Evolutionary conservation across 345 rosid species (phyloP).

Genomic region (Eucalyptus polyanthemos): DNA sequence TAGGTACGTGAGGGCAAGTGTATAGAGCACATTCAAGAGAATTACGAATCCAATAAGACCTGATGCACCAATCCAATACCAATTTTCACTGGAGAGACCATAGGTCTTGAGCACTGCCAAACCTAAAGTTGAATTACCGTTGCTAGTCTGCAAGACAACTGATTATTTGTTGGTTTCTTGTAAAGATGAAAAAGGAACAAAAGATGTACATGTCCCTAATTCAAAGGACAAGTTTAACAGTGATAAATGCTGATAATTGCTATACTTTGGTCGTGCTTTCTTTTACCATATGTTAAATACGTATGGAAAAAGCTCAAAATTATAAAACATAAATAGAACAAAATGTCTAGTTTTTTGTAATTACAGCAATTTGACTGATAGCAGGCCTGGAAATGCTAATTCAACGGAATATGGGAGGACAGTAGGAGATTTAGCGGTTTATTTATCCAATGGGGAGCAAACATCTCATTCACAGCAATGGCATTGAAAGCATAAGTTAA

Average conservation of each 20-base stretch:
- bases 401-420: neutral
- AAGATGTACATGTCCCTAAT: neutral
- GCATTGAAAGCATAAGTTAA: conserved; percentile 61
- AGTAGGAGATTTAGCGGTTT: conserved; percentile 5
- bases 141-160: neutral
- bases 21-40: conserved; percentile 66
- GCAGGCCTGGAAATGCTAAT: neutral
- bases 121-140: conserved; percentile 34
- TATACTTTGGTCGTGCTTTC: neutral
- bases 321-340: neutral
- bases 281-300: neutral
- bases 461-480: conserved; percentile 57
- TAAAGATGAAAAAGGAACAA: neutral
- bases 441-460: conserved; percentile 69
- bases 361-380: neutral
- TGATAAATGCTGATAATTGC: neutral
- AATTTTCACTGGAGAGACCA: conserved; percentile 32
- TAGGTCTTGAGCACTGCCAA: conserved; percentile 25
- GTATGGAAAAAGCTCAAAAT: neutral
- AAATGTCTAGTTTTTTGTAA: neutral
- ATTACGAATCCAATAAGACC: conserved; percentile 44
- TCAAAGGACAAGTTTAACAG: neutral
- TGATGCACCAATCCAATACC: conserved; percentile 79
- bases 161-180: neutral
- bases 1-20: conserved; percentile 48